Conservation (phyloP, 2,329 filamentous ascomycete genomes). For the Xylaria sp. region DNA sequence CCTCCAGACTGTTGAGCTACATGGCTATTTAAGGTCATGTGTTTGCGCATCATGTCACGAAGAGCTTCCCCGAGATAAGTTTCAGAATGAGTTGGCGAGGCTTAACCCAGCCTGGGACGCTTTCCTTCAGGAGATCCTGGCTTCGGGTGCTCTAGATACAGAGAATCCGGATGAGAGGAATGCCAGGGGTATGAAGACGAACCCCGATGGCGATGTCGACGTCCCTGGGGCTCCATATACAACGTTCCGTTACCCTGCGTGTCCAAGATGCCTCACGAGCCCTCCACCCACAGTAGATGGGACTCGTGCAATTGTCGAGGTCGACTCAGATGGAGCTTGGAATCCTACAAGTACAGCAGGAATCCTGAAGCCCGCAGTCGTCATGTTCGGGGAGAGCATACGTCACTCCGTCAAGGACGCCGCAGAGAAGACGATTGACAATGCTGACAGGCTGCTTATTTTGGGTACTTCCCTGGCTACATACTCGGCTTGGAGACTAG, state of each 20-base stretch:
- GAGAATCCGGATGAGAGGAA: conserved; percentile 78
- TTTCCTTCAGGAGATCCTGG: conserved; percentile 78
- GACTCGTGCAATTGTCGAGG: conserved; percentile 67
- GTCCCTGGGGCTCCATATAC: conserved; percentile 87
- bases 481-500: conserved; percentile 92
- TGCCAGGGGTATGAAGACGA: conserved; percentile 79
- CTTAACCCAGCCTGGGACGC: conserved; percentile 89
- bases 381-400: conserved; percentile 97
- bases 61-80: conserved; percentile 75
- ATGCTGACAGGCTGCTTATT: conserved; percentile 78
- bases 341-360: conserved; percentile 73
- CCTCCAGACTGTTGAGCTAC: conserved; percentile 83
- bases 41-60: conserved; percentile 83
- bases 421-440: conserved; percentile 84
- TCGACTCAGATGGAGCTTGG: conserved; percentile 87
- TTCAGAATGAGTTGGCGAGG: conserved; percentile 78
- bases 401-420: conserved; percentile 73
- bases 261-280: conserved; percentile 78
- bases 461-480: conserved; percentile 92
- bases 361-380: conserved; percentile 89
- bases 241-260: conserved; percentile 91
- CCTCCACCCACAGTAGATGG: conserved; percentile 69
- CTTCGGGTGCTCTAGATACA: conserved; percentile 79
- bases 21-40: conserved; percentile 86
- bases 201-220: conserved; percentile 95